Evolutionary conservation across 2,329 filamentous ascomycete genomes (phyloP), one percentile per base, ranked within the genome.

Genomic region (Fusarium sp.): DNA sequence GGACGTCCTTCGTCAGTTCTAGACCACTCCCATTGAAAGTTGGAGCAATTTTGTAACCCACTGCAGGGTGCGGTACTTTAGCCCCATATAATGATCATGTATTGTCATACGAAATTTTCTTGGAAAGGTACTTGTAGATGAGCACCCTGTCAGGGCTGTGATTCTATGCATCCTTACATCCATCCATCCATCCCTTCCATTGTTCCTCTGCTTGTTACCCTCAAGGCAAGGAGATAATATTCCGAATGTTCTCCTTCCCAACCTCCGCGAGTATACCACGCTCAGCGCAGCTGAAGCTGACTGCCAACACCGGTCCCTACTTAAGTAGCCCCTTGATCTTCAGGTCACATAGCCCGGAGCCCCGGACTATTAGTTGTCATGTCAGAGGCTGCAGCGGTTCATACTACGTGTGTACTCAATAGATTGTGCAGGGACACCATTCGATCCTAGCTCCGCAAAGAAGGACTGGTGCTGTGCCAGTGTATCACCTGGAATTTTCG

Each of bases 71-170:
- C 26, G 63, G 78, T 81, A 82, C 81, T 79, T 83, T 64, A 59
- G 70, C 74, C 66, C 76, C 72, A 77, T 79, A 82, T 82, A 78
- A 81, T 78, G 73, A 73, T 20, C 57, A 77, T 77, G 81, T 82
- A 83, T 77, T 76, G 76, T 81, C 79, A 81, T 80, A 80, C 79
- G 74, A 79, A 76, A 76, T 79, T 81, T 77, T 52, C 63, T 78
- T 63, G 78, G 82, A 81, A 75, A 63, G 74, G 75, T 83, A 82
- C 80, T 66, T 77, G 39, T 47, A 26, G 20, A 28, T 52, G 71
- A 42, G 80, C 81, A 82, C 79, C 79, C 61, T 72, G 42, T 49
- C 55, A 26, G n/a, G 17, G 44, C 47, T 58, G 55, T 69, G 70
- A 58, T 66, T 61, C 56, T 49, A 59, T 58, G 45, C 59, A 65